A percentile compares a stretch with the other conserved stretches of the same genome.
phyloP scores from a whole-genome alignment of 768 basidiomycete genomes.

The Pleurotus cornucopiae region DNA sequence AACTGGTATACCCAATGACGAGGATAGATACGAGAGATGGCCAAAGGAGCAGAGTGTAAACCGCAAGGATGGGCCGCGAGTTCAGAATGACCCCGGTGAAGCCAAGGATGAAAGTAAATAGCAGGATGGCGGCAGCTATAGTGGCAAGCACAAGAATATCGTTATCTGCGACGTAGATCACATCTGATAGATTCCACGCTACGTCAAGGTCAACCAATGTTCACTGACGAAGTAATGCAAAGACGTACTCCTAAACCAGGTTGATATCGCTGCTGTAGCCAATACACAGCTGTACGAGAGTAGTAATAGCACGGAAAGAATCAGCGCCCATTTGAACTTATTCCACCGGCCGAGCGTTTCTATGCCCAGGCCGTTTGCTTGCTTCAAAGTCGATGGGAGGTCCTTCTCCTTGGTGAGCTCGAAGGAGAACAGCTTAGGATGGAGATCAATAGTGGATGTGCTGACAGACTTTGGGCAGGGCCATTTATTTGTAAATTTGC shows the following conservation, averaged over 20 bases:
- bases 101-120: conserved; percentile 59
- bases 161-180: conserved; percentile 57
- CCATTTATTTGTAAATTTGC: conserved; percentile 51
- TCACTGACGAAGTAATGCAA: too few relatives aligned
- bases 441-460: not conserved
- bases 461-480: conserved; percentile 33
- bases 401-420: not conserved
- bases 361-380: conserved; percentile 32
- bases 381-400: conserved; percentile 23
- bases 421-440: too few relatives aligned
- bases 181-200: conserved; percentile 64
- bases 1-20: conserved; percentile 60
- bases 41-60: conserved; percentile 68
- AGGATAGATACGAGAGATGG: conserved; percentile 54
- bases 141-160: conserved; percentile 54
- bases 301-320: conserved; percentile 50
- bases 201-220: not conserved
- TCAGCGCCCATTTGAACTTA: conserved; percentile 54
- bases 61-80: conserved; percentile 62
- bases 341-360: conserved; percentile 50
- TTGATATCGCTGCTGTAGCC: conserved; percentile 47
- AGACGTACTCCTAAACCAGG: conserved; percentile 54
- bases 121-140: conserved; percentile 48
- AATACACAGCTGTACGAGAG: conserved; percentile 50
- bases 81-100: conserved; percentile 59